Base-by-base conservation (phyloP, 2,329 filamentous ascomycete genomes). In the Macroventuria anomochaeta region DNA sequence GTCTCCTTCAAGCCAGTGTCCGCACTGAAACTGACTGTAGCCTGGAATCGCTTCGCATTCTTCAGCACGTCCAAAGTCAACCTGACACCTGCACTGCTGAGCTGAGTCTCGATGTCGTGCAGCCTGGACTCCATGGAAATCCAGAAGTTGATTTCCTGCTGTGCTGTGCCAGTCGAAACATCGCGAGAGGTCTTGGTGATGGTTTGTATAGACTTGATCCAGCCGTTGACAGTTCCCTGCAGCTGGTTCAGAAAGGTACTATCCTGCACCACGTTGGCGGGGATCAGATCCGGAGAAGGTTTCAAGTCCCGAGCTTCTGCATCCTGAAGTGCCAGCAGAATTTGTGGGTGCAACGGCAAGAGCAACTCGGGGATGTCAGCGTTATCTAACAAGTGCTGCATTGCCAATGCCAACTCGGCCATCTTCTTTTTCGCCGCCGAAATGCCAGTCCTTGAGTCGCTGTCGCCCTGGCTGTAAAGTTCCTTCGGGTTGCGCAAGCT, bases 81-180 rank as follows among this genome's bases (percentile, higher is more conserved):
- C 64, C 86, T 83, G 17, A 99, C 93, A 23, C 95, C 95, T 50
- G 96, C 91, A 61, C 93, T 92, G 58, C 88, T 83, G 51, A 99
- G 83, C 74, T 97, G 93, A 33, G 83, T 85, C 73, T 97, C 93
- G 55, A 99, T 96, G 23, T 89, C 89, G 73, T 97, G 93, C 59
- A 99, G 77, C 4, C 93, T 91, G 13, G 88, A 89, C 75, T 99
- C 96, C 90, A 99, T 96, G 2, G 92, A 96, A 43, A 99, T 76
- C 95, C 95, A 99, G 71, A 99, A 99, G 75, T 97, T 97, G 75
- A 99, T 96, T 75, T 99, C 95, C 74, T 97, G 95, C 51, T 91
- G 93, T 26, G 95, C 95, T 18, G 92, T 96, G 26, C 87, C 83
- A 61, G 84, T 82, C 73, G 88, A 72, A 0, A 91, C 87, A 66